phyloP scores from a whole-genome alignment of 2,329 filamentous ascomycete species.

The Talaromyces sp. region DNA sequence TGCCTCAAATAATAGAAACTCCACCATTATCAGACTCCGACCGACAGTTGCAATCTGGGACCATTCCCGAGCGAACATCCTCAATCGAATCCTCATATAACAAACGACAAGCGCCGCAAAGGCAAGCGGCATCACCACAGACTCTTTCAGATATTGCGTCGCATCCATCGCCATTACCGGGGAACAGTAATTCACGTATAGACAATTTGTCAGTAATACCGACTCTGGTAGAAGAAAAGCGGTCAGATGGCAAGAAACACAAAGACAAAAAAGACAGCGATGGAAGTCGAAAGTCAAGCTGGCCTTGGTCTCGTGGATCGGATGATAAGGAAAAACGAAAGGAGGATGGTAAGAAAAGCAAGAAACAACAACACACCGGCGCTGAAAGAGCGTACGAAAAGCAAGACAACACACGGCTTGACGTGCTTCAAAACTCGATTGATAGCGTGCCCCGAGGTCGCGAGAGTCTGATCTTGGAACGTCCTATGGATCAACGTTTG shows the following conservation, averaged over 20 bases:
- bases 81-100: slow-evolving; percentile 46
- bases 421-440: slow-evolving; percentile 83
- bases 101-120: slow-evolving; percentile 34
- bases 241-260: slow-evolving; percentile 63
- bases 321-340: slow-evolving; percentile 65
- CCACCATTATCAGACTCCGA: slow-evolving; percentile 35
- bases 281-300: slow-evolving; percentile 70
- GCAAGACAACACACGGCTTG: slow-evolving; percentile 78
- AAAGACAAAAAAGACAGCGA: slow-evolving; percentile 71
- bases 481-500: slow-evolving; percentile 66
- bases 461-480: slow-evolving; percentile 80
- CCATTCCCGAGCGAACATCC: slow-evolving; percentile 53
- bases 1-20: slow-evolving; percentile 63
- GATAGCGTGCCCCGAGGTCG: slow-evolving; percentile 62
- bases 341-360: slow-evolving; percentile 59
- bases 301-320: slow-evolving; percentile 69
- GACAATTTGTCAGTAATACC: slow-evolving; percentile 79
- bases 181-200: slow-evolving; percentile 65
- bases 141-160: slow-evolving; percentile 64
- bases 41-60: slow-evolving; percentile 27
- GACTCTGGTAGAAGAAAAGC: slow-evolving; percentile 70
- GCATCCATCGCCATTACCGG: slow-evolving; percentile 66
- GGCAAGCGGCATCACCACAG: slow-evolving; percentile 40
- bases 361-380: slow-evolving; percentile 48
- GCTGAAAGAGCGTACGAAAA: slow-evolving; percentile 64